Conservation (phyloP, 2,329 filamentous ascomycete species). For the Epichloe brachyelytri region DNA sequence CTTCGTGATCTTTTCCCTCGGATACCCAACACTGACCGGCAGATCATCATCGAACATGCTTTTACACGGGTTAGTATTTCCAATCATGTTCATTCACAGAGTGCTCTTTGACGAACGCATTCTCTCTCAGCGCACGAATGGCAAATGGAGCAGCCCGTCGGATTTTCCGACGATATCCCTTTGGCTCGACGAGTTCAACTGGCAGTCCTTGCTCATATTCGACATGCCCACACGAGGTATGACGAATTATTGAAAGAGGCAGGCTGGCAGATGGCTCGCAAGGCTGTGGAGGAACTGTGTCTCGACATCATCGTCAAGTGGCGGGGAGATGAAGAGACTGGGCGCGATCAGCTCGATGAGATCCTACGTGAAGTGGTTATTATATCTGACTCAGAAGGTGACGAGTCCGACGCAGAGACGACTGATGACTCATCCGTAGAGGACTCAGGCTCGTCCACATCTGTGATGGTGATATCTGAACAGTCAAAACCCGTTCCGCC, state of each 20-base stretch:
- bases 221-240: slow-evolving; percentile 54
- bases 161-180: slow-evolving; percentile 40
- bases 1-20: slow-evolving; percentile 51
- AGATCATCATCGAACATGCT: slow-evolving; percentile 47
- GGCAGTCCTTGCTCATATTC: slow-evolving; percentile 52
- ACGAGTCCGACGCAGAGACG: slow-evolving; percentile 26
- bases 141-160: slow-evolving; percentile 43
- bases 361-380: slow-evolving; percentile 54
- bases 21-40: slow-evolving; percentile 51
- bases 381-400: slow-evolving; percentile 47
- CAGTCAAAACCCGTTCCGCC: neutral
- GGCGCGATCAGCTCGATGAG: slow-evolving; percentile 53
- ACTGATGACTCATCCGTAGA: slow-evolving; percentile 20
- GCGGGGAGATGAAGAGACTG: slow-evolving; percentile 58
- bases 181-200: slow-evolving; percentile 51
- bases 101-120: slow-evolving; percentile 6
- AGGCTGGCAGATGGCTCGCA: slow-evolving; percentile 45
- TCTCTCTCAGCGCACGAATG: slow-evolving; percentile 30
- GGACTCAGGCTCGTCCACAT: slow-evolving; percentile 9
- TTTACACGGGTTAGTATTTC: slow-evolving; percentile 43
- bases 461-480: slow-evolving; percentile 10
- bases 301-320: slow-evolving; percentile 57
- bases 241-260: slow-evolving; percentile 47
- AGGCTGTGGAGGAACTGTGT: slow-evolving; percentile 46
- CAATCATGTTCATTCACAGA: neutral